Conservation (phyloP, 2,329 filamentous ascomycete genomes). For the Mariannaea sp. region DNA sequence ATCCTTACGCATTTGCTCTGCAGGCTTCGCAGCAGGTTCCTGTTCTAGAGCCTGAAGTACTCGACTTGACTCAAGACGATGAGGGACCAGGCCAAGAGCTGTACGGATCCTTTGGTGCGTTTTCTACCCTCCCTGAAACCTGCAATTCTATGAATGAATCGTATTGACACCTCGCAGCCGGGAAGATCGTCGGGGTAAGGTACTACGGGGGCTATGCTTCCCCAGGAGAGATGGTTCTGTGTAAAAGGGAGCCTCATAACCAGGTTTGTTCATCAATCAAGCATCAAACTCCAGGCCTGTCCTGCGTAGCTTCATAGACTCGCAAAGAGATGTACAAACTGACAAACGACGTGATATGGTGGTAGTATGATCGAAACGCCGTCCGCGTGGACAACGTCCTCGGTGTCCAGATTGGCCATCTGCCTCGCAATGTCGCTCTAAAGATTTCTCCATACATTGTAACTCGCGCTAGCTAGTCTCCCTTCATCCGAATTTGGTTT, state of each 20-base stretch:
- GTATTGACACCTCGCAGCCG: constrained; percentile 41
- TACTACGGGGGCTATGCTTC: constrained; percentile 69
- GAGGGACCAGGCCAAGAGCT: constrained; percentile 50
- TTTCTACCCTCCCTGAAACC: neutral
- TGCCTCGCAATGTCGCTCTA: constrained; percentile 68
- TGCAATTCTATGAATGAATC: constrained; percentile 1
- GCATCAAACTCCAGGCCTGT: neutral
- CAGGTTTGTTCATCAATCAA: constrained; percentile 42
- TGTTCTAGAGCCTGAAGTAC: constrained; percentile 43
- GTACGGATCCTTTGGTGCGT: constrained; percentile 53
- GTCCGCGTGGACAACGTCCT: constrained; percentile 80
- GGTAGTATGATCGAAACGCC: constrained; percentile 72
- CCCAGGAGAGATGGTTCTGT: constrained; percentile 64
- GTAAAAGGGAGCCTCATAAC: constrained; percentile 70
- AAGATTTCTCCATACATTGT: constrained; percentile 77
- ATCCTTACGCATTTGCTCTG: constrained; percentile 17
- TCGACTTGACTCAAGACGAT: constrained; percentile 52
- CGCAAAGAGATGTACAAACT: neutral
- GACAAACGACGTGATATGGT: neutral
- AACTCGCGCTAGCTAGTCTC: constrained; percentile 29
- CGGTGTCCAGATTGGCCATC: constrained; percentile 76
- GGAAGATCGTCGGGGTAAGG: constrained; percentile 57
- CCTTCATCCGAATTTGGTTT: neutral
- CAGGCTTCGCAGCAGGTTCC: constrained; percentile 26
- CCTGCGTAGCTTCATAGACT: neutral